Percentiles rank a stretch among this genome's conserved stretches.
Conservation (phyloP, 2,329 filamentous ascomycete genomes). For the Pyricularia grisea region DNA sequence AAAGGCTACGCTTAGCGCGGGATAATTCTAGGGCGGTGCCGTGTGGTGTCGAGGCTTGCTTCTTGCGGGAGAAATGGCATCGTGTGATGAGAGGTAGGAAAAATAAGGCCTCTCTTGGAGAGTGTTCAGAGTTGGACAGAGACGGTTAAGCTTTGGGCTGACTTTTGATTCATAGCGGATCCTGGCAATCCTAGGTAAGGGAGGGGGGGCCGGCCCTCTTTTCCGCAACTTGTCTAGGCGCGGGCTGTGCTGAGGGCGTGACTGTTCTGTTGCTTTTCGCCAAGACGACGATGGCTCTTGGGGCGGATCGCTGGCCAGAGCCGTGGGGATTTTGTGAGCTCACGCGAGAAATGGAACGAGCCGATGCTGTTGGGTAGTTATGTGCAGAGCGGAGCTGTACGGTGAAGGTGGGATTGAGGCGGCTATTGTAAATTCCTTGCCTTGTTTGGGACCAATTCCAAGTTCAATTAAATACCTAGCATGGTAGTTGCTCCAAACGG, state of each 20-base stretch:
- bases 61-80: constrained; percentile 3
- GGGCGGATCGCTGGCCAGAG: not conserved
- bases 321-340: not conserved
- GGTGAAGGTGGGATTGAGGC: not conserved
- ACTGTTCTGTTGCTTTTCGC: constrained; percentile 1
- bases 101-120: not conserved
- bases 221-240: not conserved
- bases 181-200: not conserved
- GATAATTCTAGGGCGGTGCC: constrained; percentile 2
- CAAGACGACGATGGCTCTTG: not conserved
- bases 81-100: not conserved
- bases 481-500: not conserved
- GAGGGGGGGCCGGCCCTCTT: not conserved
- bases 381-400: not conserved
- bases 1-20: not conserved
- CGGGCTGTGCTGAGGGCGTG: constrained; percentile 1
- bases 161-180: constrained; percentile 1
- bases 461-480: not conserved
- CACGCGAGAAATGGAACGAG: not conserved
- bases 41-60: constrained; percentile 2
- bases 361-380: not conserved
- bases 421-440: not conserved
- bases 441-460: not conserved
- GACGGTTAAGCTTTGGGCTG: not conserved
- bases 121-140: not conserved